Evolutionary conservation across 2,329 filamentous ascomycete genomes (phyloP), one percentile per base, ranked within the genome.

Genomic region (Plenodomus biglobosus): DNA sequence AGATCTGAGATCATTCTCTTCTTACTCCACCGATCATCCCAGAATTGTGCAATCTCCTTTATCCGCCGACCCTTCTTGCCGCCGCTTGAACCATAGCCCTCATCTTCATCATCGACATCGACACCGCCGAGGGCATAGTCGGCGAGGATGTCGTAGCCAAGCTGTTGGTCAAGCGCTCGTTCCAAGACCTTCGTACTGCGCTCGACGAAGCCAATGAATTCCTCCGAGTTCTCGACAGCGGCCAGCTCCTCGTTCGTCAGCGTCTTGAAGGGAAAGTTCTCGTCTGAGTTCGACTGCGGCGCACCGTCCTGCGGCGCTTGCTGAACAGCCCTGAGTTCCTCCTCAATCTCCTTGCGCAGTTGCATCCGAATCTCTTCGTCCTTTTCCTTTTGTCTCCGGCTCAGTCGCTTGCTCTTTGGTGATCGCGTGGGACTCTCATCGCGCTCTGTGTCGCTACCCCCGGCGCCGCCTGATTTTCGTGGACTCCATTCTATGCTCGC

Each of bases 111-210:
- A 39, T 95, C 90, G 35, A 94, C 86, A 50, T 87, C 76, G 11
- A 79, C 78, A 5, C 87, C 88, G 50, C 89, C 87, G 34, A 95
- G 78, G 34, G 91, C 90, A 73, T 99, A 99, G 74, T 99, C 92
- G 49, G 90, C 91, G 52, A 99, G 78, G 52, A 99, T 90, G 70
- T 99, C 94, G 70, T 97, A 99, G 43, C 95, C 90, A 63, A 96
- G 86, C 48, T 96, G 90, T 66, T 96, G 87, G 65, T 97, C 94
- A 56, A 99, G 77, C 4, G 94, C 92, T 64, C 94, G 85, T 75
- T 99, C 94, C 61, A 99, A 92, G 40, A 99, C 92, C 73, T 97
- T 99, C 47, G 90, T 95, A 18, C 92, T 96, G 61, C 90, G 84
- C 65, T 99, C 94, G 22, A 99, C 85, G 66, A 99, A 99, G 61